Evolutionary conservation across 1,284 basidiomycete species (phyloP).

Genomic region (Hymenochaete sp.): DNA sequence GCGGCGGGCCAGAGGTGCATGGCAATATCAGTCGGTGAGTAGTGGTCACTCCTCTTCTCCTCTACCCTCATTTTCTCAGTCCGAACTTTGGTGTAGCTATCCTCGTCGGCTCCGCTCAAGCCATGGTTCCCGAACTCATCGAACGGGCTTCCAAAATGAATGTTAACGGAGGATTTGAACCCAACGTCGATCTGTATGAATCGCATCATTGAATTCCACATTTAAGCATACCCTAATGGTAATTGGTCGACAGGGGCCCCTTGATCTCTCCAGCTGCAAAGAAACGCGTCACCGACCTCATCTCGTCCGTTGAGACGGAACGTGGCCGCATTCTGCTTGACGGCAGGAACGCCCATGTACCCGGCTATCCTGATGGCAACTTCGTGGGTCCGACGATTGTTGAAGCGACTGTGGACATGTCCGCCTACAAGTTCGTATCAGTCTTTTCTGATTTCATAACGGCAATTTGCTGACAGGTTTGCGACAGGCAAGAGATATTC

Average conservation of each 20-base stretch:
- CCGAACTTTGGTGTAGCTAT: conserved; percentile 39
- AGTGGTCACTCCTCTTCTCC: not conserved
- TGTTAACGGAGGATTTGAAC: conserved; percentile 87
- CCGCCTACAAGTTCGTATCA: conserved; percentile 68
- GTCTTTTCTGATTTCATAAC: conserved; percentile 5
- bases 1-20: conserved; percentile 97
- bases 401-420: conserved; percentile 77
- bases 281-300: conserved; percentile 67
- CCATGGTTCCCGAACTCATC: conserved; percentile 83
- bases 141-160: conserved; percentile 78
- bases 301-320: conserved; percentile 75
- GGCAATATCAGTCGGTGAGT: conserved; percentile 81
- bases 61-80: not conserved
- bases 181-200: conserved; percentile 75
- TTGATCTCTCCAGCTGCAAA: conserved; percentile 89
- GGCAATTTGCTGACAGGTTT: conserved; percentile 11
- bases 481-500: conserved; percentile 82
- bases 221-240: conserved; percentile 7
- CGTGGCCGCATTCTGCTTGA: conserved; percentile 88
- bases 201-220: not conserved
- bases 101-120: conserved; percentile 75
- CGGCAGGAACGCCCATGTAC: conserved; percentile 64
- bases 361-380: conserved; percentile 84
- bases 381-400: conserved; percentile 94
- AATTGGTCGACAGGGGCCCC: conserved; percentile 59